Base-by-base conservation (phyloP, 2,329 filamentous ascomycete genomes). In the Emericellopsis atlantica region DNA sequence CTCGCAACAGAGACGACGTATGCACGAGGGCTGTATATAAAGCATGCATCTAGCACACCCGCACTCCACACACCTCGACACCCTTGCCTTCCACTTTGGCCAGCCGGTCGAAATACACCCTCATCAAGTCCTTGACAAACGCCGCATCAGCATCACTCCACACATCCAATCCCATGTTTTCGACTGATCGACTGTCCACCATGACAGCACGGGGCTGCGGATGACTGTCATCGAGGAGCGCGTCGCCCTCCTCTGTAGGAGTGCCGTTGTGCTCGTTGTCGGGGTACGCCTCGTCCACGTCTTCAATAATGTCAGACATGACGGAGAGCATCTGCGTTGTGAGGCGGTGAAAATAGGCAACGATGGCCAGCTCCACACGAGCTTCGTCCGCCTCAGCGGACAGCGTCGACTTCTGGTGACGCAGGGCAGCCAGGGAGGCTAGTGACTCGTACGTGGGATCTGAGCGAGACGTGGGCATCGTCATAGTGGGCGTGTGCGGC, bases 291-390 rank as follows among this genome's bases (percentile, higher is more conserved):
- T 66, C 66, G 10, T 67, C 68, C 6, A 64, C 55, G 38, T 55
- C 56, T 32, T 70, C 67, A 6, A 84, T 72, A 4, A 84, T 61
- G 45, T 80, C 75, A 1, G 72, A 70, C 40, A 88, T 56, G 4
- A 74, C 71, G 1, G 69, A 69, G 18, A 90, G 61, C 35, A 86
- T 69, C 49, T 75, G 68, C 3, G 74, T 72, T 1, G 84, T 88
- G 40, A 87, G 67, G 1, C 84, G 76, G 59, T 89, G 84, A 58
- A 90, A 90, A 58, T 88, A 92, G 1, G 83, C 80, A 41, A 89
- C 84, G 39, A 87, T 74, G 33, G 80, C 75, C 45, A 86, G 77
- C 53, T 88, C 81, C 10, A 74, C 55, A 37, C 64, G 58, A 36
- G 72, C 70, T 48, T 72, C 64, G 23, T 66, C 61, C 6, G 59